A percentile compares a stretch with the other conserved stretches of the same genome.
phyloP scores from a whole-genome alignment of 371 early-diverging fungal species.

The Gilbertella persicaria region DNA sequence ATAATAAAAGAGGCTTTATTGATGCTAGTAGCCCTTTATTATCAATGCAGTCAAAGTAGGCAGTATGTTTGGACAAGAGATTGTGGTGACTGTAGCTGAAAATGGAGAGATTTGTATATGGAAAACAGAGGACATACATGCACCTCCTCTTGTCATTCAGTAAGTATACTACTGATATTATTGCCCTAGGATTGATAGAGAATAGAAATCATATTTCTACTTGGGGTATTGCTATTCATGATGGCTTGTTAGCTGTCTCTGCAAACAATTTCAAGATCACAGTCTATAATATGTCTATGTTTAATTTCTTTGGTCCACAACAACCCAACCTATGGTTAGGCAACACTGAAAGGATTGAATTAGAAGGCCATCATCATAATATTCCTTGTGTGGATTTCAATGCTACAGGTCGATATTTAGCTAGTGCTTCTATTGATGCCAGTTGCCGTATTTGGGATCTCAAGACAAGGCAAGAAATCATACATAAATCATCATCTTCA shows the following conservation, averaged over 20 bases:
- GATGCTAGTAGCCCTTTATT: slow-evolving; percentile 21
- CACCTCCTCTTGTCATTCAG: slow-evolving; percentile 44
- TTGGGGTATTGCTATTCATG: slow-evolving; percentile 68
- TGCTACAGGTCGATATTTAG: slow-evolving; percentile 53
- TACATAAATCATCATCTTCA: slow-evolving; percentile 10
- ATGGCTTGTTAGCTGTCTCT: slow-evolving; percentile 59
- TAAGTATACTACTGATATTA: not conserved
- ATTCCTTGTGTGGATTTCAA: slow-evolving; percentile 64
- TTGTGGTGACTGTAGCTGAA: slow-evolving; percentile 56
- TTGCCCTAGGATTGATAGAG: not conserved
- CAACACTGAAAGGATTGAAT: slow-evolving; percentile 12
- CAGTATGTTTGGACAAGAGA: slow-evolving; percentile 44
- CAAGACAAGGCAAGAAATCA: slow-evolving; percentile 21
- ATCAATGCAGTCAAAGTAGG: slow-evolving; percentile 68
- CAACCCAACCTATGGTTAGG: slow-evolving; percentile 8
- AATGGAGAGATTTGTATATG: slow-evolving; percentile 53
- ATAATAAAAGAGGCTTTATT: not conserved
- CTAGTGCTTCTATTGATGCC: slow-evolving; percentile 59
- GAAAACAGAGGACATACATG: slow-evolving; percentile 48
- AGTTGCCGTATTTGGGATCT: slow-evolving; percentile 56
- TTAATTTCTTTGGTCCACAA: slow-evolving; percentile 14
- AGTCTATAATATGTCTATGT: slow-evolving; percentile 45
- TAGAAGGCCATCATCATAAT: slow-evolving; percentile 63
- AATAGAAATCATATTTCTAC: slow-evolving; percentile 44
- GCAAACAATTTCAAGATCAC: slow-evolving; percentile 60